Evolutionary conservation across 2,329 filamentous ascomycete species (phyloP), one percentile per base, ranked within the genome.

Genomic region (Hymenoscyphus scutula): DNA sequence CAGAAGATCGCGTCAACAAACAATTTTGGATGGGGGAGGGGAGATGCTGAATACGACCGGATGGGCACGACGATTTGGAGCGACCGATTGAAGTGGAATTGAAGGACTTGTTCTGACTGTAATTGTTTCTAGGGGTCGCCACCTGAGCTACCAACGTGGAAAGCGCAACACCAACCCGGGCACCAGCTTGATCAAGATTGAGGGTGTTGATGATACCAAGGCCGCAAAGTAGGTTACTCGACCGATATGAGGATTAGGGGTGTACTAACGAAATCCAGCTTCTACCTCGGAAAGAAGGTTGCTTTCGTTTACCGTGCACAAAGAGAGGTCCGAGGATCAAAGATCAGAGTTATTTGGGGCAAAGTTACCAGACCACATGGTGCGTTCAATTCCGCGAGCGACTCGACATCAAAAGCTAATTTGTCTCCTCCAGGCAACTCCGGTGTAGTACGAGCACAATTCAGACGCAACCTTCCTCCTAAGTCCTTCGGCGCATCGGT

Each of bases 291-390:
- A 83, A 99, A 99, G 90, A 93, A 93, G 84, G 88, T 98, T 79
- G 95, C 95, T 79, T 99, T 92, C 82, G 92, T 99, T 82, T 99
- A 98, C 88, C 92, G 93, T 78, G 94, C 89, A 75, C 89, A 91
- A 82, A 93, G 89, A 83, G 92, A 97, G 85, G 86, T 97, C 77
- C 91, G 94, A 76, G 95, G 95, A 79, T 94, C 92, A 80, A 98
- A 98, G 89, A 96, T 98, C 83, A 89, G 94, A 78, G 90, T 98
- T 75, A 97, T 98, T 85, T 98, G 93, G 92, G 94, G 94, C 85
- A 97, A 97, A 86, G 89, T 98, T 79, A 96, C 92, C 79, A 86
- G 92, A 78, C 89, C 92, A 79, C 94, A 98, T 83, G 94, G 91
- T 94, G 90, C 75, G 82, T 79, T 60, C 56, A 17, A 45, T 27